These are phyloP conservation scores for Suhomyces sp. DNA, from an alignment of 805 yeast species.

Conservation along the genomic window DNA sequence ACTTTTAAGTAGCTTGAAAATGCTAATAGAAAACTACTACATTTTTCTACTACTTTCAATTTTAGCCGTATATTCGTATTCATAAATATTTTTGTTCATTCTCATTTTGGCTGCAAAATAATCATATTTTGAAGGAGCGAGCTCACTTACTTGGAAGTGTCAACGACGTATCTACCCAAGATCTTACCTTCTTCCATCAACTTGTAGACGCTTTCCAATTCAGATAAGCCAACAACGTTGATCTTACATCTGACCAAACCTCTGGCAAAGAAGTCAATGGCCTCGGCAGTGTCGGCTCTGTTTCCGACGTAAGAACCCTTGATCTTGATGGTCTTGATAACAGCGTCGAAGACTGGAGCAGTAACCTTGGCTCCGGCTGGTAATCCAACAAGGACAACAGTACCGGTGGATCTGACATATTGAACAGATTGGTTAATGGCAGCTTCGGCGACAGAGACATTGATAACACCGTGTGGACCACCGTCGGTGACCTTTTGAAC, in stretches of 20 bases:
- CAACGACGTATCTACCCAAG: conserved; percentile 86
- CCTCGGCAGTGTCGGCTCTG: conserved; percentile 83
- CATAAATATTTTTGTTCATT: no score
- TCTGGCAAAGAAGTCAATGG: conserved; percentile 68
- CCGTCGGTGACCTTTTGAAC: no score
- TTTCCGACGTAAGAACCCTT: conserved; percentile 86
- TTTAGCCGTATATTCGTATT: no score
- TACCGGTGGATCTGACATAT: no score
- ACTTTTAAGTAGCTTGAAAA: no score
- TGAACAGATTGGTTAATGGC: no score
- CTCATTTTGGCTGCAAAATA: not conserved
- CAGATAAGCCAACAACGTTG: conserved; percentile 71
- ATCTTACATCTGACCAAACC: conserved; percentile 72
- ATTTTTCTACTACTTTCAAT: no score
- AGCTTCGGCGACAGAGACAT: no score
- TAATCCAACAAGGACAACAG: conserved; percentile 50
- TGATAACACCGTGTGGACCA: no score
- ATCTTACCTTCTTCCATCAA: conserved; percentile 83
- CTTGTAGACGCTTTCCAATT: conserved; percentile 64
- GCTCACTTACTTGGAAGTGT: conserved; percentile 52
- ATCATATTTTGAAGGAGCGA: no score
- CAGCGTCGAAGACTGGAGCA: conserved; percentile 69
- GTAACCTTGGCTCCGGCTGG: conserved; percentile 76
- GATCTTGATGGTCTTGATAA: conserved; percentile 67
- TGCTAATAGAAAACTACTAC: no score